phyloP scores from a whole-genome alignment of 768 basidiomycete species.

The Phylloporus rhodoxanthus region DNA sequence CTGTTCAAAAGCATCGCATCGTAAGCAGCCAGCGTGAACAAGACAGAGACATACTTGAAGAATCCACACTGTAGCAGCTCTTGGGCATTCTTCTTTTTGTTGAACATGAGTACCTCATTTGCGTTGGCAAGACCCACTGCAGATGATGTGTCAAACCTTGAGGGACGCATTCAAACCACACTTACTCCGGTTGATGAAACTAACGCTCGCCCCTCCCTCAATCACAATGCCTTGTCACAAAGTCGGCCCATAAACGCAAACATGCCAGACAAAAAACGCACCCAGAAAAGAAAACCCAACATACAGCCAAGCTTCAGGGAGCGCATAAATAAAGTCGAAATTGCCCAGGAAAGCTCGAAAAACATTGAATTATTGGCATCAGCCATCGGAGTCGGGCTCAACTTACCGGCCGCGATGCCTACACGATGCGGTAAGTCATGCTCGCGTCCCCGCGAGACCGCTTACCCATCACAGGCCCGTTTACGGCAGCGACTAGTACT shows the following conservation, averaged over 20 bases:
- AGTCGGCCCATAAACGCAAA: conserved; percentile 2
- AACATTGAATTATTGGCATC: background rate
- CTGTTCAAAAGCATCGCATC: conserved; percentile 28
- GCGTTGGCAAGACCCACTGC: conserved; percentile 67
- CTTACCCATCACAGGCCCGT: conserved; percentile 72
- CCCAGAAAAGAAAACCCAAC: conserved; percentile 67
- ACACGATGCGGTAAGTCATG: conserved; percentile 1
- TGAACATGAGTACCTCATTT: conserved; percentile 67
- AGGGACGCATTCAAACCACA: background rate
- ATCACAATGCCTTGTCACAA: conserved; percentile 48
- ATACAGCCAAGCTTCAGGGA: conserved; percentile 56
- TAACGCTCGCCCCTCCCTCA: conserved; percentile 66
- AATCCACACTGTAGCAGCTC: conserved; percentile 59
- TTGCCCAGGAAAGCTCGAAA: conserved; percentile 56
- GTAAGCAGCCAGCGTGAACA: background rate
- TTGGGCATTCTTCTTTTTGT: conserved; percentile 56
- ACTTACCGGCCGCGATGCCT: conserved; percentile 63
- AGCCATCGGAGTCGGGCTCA: background rate
- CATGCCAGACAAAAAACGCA: conserved; percentile 1
- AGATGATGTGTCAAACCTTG: background rate
- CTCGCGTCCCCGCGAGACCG: background rate
- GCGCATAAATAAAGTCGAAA: conserved; percentile 68
- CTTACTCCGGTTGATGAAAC: conserved; percentile 61
- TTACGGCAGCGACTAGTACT: conserved; percentile 62
- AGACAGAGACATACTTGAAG: conserved; percentile 45